phyloP scores from a whole-genome alignment of 2,329 filamentous ascomycete species.

The Rhytidhysteron rufulum region DNA sequence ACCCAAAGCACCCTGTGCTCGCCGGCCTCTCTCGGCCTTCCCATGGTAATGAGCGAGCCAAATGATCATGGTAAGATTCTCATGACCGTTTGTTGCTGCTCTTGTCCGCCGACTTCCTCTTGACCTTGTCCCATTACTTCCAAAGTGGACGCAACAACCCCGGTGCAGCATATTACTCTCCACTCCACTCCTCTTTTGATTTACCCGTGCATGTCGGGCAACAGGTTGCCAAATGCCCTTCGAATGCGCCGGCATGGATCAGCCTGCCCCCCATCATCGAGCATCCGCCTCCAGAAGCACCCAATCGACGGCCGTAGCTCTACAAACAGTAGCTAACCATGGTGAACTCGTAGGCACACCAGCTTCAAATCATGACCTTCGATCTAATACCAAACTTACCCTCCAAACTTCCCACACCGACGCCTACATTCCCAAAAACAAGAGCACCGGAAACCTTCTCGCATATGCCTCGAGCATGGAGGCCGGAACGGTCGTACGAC shows the following conservation, averaged over 20 bases:
- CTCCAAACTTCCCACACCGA: slow-evolving; percentile 22
- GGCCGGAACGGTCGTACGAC: slow-evolving; percentile 55
- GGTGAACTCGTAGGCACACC: slow-evolving; percentile 16
- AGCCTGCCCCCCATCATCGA: not conserved
- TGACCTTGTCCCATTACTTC: too few relatives aligned
- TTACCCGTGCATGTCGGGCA: too few relatives aligned
- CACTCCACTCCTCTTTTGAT: too few relatives aligned
- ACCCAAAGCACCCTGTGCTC: slow-evolving; percentile 20
- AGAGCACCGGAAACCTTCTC: slow-evolving; percentile 48
- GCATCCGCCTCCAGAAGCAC: not conserved
- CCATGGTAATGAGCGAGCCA: slow-evolving; percentile 39
- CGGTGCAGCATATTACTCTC: not conserved
- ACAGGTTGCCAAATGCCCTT: too few relatives aligned
- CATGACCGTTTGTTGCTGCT: slow-evolving; percentile 6
- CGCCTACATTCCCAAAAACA: slow-evolving; percentile 44
- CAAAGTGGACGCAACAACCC: too few relatives aligned
- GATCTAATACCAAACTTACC: slow-evolving; percentile 16
- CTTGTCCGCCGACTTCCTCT: too few relatives aligned
- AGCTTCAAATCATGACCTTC: slow-evolving; percentile 30
- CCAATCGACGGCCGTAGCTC: not conserved
- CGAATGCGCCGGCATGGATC: too few relatives aligned
- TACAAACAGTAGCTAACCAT: not conserved
- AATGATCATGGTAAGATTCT: slow-evolving; percentile 36
- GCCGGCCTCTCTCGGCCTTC: slow-evolving; percentile 17
- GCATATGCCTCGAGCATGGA: slow-evolving; percentile 29